phyloP scores from a whole-genome alignment of 2,329 filamentous ascomycete genomes.

The Aureobasidium mangrovei region DNA sequence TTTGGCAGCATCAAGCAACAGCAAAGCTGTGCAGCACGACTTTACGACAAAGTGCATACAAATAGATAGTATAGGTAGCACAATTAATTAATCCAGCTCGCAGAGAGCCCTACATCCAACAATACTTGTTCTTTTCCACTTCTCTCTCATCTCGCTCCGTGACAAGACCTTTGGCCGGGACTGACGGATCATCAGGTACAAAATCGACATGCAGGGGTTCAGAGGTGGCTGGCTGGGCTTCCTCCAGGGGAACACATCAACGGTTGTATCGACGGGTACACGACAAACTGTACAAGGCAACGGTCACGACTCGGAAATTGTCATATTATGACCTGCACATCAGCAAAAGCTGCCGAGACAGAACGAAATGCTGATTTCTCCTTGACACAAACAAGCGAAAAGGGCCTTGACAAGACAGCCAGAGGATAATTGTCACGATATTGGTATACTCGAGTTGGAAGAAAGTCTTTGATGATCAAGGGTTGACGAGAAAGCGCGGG shows the following conservation, averaged over 20 bases:
- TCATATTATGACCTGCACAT: background rate
- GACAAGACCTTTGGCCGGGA: background rate
- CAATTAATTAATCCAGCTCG: too few relatives aligned
- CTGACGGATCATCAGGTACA: constrained; percentile 9
- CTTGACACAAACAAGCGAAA: too few relatives aligned
- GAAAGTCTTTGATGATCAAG: too few relatives aligned
- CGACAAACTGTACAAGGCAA: constrained; percentile 3
- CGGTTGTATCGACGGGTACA: constrained; percentile 9
- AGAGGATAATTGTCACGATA: too few relatives aligned
- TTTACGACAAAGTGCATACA: background rate
- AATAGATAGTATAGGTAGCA: background rate
- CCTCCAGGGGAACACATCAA: background rate
- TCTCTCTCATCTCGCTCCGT: too few relatives aligned
- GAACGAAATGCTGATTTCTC: background rate
- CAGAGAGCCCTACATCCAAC: too few relatives aligned
- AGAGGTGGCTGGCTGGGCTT: constrained; percentile 4
- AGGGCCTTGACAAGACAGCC: too few relatives aligned
- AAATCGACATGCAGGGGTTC: constrained; percentile 7
- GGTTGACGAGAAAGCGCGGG: too few relatives aligned
- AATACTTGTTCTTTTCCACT: too few relatives aligned
- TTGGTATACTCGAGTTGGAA: too few relatives aligned
- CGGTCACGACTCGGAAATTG: constrained; percentile 11
- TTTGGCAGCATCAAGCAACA: background rate
- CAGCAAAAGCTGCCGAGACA: constrained; percentile 1
- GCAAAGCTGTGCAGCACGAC: background rate